Conservation (phyloP, 2,329 filamentous ascomycete genomes). For the Aspergillus pseudoterreus region DNA sequence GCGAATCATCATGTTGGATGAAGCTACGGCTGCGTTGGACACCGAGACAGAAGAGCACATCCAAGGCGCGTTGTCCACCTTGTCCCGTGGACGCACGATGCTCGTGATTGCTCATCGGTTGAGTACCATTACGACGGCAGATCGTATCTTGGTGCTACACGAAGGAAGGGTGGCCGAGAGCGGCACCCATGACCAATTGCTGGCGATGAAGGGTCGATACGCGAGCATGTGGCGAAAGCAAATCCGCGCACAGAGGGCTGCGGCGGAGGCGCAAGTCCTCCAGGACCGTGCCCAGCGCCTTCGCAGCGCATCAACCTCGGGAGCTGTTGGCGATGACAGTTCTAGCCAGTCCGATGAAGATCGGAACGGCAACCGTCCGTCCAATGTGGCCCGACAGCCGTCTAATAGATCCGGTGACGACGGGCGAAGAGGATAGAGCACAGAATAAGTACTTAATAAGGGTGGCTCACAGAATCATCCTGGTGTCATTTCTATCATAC, state of each 20-base stretch:
- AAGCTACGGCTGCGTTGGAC: conserved; percentile 87
- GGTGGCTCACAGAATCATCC: conserved; percentile 39
- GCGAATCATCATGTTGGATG: conserved; percentile 86
- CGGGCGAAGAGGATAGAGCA: conserved; percentile 6
- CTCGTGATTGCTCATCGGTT: conserved; percentile 91
- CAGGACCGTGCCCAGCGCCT: conserved; percentile 42
- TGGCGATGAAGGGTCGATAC: conserved; percentile 69
- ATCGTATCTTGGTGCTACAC: conserved; percentile 77
- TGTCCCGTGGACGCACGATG: conserved; percentile 83
- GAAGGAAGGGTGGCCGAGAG: conserved; percentile 73
- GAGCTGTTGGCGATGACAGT: conserved; percentile 40
- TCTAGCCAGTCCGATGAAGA: conserved; percentile 50
- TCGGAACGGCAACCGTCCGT: conserved; percentile 22
- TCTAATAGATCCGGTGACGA: conserved; percentile 53
- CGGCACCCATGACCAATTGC: conserved; percentile 73
- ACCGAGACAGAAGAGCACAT: conserved; percentile 92
- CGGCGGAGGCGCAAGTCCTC: conserved; percentile 53
- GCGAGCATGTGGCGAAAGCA: conserved; percentile 87
- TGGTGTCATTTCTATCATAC: conserved; percentile 42
- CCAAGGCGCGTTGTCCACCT: conserved; percentile 75
- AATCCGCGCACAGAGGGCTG: conserved; percentile 70
- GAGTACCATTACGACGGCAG: conserved; percentile 79
- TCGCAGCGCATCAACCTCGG: conserved; percentile 37
- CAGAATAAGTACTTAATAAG: background rate
- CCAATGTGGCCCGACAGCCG: conserved; percentile 14